A percentile compares a stretch with the other conserved stretches of the same genome.
Conservation (phyloP, 352 stramenopile species). For the Pythium periplocum region DNA sequence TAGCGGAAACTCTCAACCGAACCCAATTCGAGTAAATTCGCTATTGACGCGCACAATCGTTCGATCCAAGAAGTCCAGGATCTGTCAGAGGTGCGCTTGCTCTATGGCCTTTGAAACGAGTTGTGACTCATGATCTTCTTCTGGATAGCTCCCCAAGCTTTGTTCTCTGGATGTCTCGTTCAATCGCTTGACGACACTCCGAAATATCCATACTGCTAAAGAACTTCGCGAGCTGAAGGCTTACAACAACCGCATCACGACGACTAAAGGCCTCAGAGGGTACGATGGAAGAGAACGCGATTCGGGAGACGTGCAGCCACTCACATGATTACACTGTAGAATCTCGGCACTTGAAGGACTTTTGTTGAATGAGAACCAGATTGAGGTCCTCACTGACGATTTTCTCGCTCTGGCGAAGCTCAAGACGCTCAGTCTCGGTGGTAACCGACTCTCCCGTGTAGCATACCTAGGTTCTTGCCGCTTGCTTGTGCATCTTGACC, state of each 20-base stretch:
- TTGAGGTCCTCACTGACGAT: constrained; percentile 50
- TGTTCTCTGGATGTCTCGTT: constrained; percentile 78
- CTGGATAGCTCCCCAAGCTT: constrained; percentile 51
- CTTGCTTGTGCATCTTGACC: constrained; percentile 57
- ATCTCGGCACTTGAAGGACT: constrained; percentile 63
- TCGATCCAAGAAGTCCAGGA: constrained; percentile 54
- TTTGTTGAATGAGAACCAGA: constrained; percentile 69
- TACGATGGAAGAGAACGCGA: constrained; percentile 13
- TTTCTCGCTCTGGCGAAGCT: constrained; percentile 59
- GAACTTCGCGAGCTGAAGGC: constrained; percentile 68
- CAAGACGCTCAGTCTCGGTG: constrained; percentile 66
- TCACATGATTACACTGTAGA: constrained; percentile 12
- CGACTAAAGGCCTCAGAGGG: constrained; percentile 41
- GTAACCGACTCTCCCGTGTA: constrained; percentile 49
- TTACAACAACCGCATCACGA: constrained; percentile 78
- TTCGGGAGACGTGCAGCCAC: background rate
- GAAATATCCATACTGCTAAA: constrained; percentile 54
- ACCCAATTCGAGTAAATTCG: constrained; percentile 79
- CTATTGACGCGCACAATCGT: constrained; percentile 73
- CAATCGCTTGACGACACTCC: constrained; percentile 50
- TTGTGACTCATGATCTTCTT: background rate
- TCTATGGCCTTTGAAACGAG: no score
- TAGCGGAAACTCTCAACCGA: constrained; percentile 40
- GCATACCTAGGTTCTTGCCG: constrained; percentile 46
- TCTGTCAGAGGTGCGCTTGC: constrained; percentile 40